Evolutionary conservation across 805 yeast species (phyloP).

Genomic region (Candida tibetensis): DNA sequence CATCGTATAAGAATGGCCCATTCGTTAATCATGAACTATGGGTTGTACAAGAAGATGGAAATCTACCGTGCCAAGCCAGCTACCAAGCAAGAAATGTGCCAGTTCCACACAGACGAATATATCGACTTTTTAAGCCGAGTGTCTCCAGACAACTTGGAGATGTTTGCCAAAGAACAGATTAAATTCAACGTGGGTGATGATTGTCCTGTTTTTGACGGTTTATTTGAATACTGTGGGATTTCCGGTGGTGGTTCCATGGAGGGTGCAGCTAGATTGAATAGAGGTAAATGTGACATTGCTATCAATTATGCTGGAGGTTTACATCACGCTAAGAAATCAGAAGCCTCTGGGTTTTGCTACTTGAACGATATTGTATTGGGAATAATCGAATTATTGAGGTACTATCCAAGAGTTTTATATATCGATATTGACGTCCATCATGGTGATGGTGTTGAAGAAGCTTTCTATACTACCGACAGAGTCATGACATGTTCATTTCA

Average conservation of each 20-base stretch:
- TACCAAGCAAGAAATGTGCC: constrained; percentile 96
- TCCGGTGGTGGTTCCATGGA: constrained; percentile 90
- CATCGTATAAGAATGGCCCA: constrained; percentile 99
- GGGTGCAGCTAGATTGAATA: constrained; percentile 78
- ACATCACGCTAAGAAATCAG: constrained; percentile 89
- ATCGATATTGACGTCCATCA: constrained; percentile 91
- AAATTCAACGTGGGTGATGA: constrained; percentile 95
- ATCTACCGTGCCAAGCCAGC: constrained; percentile 97
- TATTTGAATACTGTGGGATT: constrained; percentile 71
- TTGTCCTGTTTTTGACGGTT: constrained; percentile 79
- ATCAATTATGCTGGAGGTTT: constrained; percentile 92
- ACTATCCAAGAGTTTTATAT: constrained; percentile 81
- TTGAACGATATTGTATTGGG: constrained; percentile 88
- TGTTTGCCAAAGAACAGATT: constrained; percentile 82
- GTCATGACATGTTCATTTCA: constrained; percentile 91
- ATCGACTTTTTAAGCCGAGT: constrained; percentile 88
- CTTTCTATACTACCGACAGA: constrained; percentile 85
- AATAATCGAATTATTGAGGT: constrained; percentile 71
- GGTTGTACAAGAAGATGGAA: constrained; percentile 94
- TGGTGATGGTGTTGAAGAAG: constrained; percentile 95
- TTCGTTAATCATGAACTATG: constrained; percentile 94
- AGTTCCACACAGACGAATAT: constrained; percentile 97
- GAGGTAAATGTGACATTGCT: constrained; percentile 86
- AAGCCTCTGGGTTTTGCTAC: constrained; percentile 89
- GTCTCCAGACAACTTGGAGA: constrained; percentile 86